Evolutionary conservation across 257 asterid genomes (phyloP).

Genomic region (Ilex asprella): DNA sequence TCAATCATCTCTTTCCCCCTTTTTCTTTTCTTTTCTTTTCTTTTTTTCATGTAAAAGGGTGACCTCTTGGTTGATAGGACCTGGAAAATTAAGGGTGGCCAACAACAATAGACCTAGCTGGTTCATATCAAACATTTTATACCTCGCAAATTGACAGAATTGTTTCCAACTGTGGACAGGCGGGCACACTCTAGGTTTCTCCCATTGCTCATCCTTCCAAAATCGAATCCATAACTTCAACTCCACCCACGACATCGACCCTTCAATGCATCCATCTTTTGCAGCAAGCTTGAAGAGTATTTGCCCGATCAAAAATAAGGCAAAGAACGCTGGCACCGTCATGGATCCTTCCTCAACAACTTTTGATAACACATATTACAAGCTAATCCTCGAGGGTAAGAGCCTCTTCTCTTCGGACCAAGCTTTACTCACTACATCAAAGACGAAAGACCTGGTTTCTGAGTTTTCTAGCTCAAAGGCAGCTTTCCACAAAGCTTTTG

Average conservation of each 20-base stretch:
- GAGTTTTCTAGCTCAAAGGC: conserved; percentile 56
- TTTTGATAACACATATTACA: conserved; percentile 72
- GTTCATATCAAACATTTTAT: no score
- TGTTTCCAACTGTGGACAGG: conserved; percentile 22
- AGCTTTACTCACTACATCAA: conserved; percentile 46
- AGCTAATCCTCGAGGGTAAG: conserved; percentile 41
- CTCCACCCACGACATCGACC: conserved; percentile 62
- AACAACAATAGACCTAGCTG: no score
- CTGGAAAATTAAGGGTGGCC: no score
- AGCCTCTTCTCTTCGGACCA: conserved; percentile 69
- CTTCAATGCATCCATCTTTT: conserved; percentile 50
- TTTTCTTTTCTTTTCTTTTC: no score
- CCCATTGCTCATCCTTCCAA: conserved; percentile 73
- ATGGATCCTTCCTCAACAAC: conserved; percentile 69
- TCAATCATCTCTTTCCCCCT: no score
- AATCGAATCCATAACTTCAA: conserved; percentile 61
- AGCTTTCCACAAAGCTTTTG: conserved; percentile 56
- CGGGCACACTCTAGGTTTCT: conserved; percentile 77
- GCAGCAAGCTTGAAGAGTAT: conserved; percentile 45
- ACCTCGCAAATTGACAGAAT: no score
- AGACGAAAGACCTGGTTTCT: conserved; percentile 40
- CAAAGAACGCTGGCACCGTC: conserved; percentile 50
- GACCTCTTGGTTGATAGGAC: no score
- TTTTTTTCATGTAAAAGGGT: no score
- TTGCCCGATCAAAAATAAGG: conserved; percentile 44